Base-by-base conservation (phyloP, 352 stramenopile species). In the Phytophthora idaei region DNA sequence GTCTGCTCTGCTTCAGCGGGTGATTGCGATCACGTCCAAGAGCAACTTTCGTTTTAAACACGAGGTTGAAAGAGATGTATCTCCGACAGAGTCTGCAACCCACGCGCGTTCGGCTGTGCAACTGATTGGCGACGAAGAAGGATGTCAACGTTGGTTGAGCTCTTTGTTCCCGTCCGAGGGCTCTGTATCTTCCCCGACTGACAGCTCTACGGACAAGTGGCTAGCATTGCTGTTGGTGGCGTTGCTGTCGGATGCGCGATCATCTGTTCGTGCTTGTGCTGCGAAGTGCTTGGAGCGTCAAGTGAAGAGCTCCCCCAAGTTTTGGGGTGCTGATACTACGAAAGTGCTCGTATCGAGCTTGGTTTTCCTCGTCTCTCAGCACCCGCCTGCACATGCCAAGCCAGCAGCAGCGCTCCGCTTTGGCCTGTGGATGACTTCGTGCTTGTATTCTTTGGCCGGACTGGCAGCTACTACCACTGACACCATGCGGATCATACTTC, bases 401-500 rank as follows among this genome's bases (percentile, higher is more conserved):
- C 15, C 14, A 28, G 39, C 42, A 37, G 34, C 58, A 28, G 21
- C 42, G 50, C 55, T 42, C 17, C 29, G 15, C 4, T 67, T 69
- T 36, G 69, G 56, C 1, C 57, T 61, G 29, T 91, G 79, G 70
- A 55, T 89, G 50, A 69, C 50, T 8, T 76, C 69, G 44, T 74
- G 64, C 5, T 80, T 90, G 54, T 86, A 81, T 52, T 77, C 78
- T 15, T 61, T 90, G 12, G 80, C 74, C 37, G 73, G 63, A 15
- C 57, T 88, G 8, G 80, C 73, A 12, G 74, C 79, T 44, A 76
- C 67, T 15, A 87, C 80, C 41, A 89, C 78, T 12, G 86, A 92
- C 8, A 90, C 83, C 21, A 92, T 94, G 83, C 88, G 85, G 46
- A 78, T 90, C 12, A 65, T 90, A 4, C 78, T 94, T 56, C 80